Percentiles rank a stretch among this genome's conserved stretches.
These are phyloP conservation scores for Plasmodium billcollinsi DNA, from an alignment of 169 alveolate species.

Conservation along the genomic window DNA sequence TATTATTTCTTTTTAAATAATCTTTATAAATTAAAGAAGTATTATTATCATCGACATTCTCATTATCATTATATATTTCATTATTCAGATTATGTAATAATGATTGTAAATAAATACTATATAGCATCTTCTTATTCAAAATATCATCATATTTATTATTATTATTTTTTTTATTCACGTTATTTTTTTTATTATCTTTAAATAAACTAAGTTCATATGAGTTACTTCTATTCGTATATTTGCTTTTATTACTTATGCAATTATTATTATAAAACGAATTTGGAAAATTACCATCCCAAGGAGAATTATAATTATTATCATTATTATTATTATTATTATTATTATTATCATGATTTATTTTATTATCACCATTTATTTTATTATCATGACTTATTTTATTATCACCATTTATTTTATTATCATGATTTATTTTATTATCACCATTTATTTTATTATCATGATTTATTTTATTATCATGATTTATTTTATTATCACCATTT, in stretches of 20 bases:
- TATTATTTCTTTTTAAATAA: background rate
- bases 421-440: background rate
- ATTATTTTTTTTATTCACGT: background rate
- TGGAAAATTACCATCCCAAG: too few species aligned
- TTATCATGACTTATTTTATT: too few species aligned
- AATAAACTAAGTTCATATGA: slow-evolving; percentile 47
- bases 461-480: background rate
- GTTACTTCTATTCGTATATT: background rate
- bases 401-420: too few species aligned
- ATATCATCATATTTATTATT: slow-evolving; percentile 32
- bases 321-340: too few species aligned
- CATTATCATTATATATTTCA: background rate
- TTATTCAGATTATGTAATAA: slow-evolving; percentile 18
- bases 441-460: background rate
- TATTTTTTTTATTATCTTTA: background rate
- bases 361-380: too few species aligned
- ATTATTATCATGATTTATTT: too few species aligned
- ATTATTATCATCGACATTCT: too few species aligned
- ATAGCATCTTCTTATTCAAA: slow-evolving; percentile 23
- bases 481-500: background rate
- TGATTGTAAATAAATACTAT: slow-evolving; percentile 62
- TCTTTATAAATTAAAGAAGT: background rate
- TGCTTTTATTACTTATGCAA: background rate
- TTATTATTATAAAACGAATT: background rate
- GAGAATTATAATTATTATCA: too few species aligned